phyloP scores from a whole-genome alignment of 768 basidiomycete species.

The Leucogyrophana mollusca region DNA sequence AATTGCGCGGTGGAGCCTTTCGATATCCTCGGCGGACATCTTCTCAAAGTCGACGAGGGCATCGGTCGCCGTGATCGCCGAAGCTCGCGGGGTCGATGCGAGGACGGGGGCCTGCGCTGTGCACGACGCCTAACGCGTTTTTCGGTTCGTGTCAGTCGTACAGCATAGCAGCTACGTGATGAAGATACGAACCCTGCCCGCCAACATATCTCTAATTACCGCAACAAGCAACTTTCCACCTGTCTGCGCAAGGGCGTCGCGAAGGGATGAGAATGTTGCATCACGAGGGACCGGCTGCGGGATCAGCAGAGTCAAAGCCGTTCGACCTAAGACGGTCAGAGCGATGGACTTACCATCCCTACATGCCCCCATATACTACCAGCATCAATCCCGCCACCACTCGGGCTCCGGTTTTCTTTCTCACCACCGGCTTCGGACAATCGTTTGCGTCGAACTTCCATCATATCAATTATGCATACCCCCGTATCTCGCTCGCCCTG shows the following conservation, averaged over 20 bases:
- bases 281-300: conserved; percentile 51
- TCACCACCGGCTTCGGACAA: too few species aligned
- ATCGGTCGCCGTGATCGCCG: conserved; percentile 53
- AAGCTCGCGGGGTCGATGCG: conserved; percentile 46
- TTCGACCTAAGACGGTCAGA: too few species aligned
- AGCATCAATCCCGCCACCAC: conserved; percentile 66
- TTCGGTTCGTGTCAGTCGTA: conserved; percentile 1
- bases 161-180: too few species aligned
- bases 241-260: conserved; percentile 54
- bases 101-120: conserved; percentile 41
- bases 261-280: conserved; percentile 52
- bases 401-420: too few species aligned
- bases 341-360: too few species aligned
- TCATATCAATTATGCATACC: conserved; percentile 80
- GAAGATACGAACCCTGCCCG: conserved; percentile 46
- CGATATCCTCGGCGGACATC: conserved; percentile 57
- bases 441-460: conserved; percentile 42
- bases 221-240: conserved; percentile 75
- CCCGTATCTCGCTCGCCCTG: conserved; percentile 69
- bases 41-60: conserved; percentile 54
- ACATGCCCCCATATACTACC: conserved; percentile 71
- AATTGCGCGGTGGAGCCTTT: conserved; percentile 59
- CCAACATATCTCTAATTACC: conserved; percentile 62
- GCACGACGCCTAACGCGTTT: conserved; percentile 42
- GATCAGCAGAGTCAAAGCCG: not conserved